Evolutionary conservation across 2,329 filamentous ascomycete genomes (phyloP), one percentile per base, ranked within the genome.

Genomic region (Beauveria brongniartii): DNA sequence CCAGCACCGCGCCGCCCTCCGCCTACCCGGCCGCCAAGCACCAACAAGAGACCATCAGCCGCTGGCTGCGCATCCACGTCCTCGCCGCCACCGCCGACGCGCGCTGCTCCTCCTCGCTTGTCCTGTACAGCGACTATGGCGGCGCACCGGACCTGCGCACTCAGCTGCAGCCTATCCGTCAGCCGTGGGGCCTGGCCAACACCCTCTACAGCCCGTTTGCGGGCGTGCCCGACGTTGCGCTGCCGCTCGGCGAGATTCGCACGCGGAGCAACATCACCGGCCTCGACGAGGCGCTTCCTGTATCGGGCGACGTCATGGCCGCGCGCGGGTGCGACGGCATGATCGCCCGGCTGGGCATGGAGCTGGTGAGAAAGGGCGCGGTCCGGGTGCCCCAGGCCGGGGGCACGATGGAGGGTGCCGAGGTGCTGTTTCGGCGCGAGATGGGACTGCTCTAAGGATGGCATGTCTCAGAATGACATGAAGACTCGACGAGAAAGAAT

Each of bases 241-340:
- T 78, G 18, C 75, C 75, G 14, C 74, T 78, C 55, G 76, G 76
- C 1, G 74, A 78, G 64, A 72, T 77, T 5, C 61, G 68, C 12
- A 77, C 77, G 61, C 61, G 59, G 22, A 75, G 72, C 62, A 72
- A 74, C 60, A 68, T 77, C 7, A 76, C 74, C 1, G 73, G 72
- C 40, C 68, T 70, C 41, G 66, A 70, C 56, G 75, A 78, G 67
- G 71, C 72, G 66, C 67, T 77, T 52, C 76, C 76, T 9, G 74
- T 78, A 7, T 75, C 74, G 12, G 71, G 77, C 2, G 74, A 72
- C 34, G 64, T 78, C 58, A 71, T 78, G 9, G 75, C 76, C 7
- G 74, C 71, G 63, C 62, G 73, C n/a, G 75, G 75, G 1, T 78
- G 76, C 61, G 85, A 87, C 70, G 80, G 81, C 0, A 75, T 86